phyloP scores from a whole-genome alignment of 176 grass and related monocot genomes.

The Ampelocalamus luodianensis region DNA sequence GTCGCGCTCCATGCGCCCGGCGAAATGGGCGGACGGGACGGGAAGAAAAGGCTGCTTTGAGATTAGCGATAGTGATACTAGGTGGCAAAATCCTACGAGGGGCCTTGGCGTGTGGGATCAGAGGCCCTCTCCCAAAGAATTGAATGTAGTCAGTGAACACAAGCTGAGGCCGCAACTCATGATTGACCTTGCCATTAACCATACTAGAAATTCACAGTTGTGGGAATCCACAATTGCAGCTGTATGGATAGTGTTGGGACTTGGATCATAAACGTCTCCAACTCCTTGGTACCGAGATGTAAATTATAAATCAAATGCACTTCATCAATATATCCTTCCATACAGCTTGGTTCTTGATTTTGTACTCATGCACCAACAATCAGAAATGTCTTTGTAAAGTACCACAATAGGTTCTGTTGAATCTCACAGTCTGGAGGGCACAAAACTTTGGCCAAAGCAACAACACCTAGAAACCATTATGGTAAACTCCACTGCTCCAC shows the following conservation, averaged over 20 bases:
- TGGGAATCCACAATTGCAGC: background rate
- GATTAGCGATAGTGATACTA: no score
- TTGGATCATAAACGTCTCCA: background rate
- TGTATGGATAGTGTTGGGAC: background rate
- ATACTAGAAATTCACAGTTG: background rate
- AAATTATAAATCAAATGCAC: conserved; percentile 10
- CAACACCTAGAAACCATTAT: background rate
- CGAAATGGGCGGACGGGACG: background rate
- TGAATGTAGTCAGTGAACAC: background rate
- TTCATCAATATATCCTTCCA: background rate
- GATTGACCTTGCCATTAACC: background rate
- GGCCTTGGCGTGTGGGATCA: no score
- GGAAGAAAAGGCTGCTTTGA: no score
- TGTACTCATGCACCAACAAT: background rate
- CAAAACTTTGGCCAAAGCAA: background rate
- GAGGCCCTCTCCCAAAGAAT: no score
- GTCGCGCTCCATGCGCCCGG: conserved; percentile 14
- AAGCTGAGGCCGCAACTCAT: no score
- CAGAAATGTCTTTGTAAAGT: background rate
- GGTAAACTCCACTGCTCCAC: background rate
- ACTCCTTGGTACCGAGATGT: background rate
- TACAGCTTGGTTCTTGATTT: background rate
- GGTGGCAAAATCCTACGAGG: no score
- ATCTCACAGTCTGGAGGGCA: background rate
- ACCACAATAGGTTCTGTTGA: background rate